These are phyloP conservation scores for Meira nashicola DNA, from an alignment of 1,284 basidiomycete genomes.

Conservation along the genomic window DNA sequence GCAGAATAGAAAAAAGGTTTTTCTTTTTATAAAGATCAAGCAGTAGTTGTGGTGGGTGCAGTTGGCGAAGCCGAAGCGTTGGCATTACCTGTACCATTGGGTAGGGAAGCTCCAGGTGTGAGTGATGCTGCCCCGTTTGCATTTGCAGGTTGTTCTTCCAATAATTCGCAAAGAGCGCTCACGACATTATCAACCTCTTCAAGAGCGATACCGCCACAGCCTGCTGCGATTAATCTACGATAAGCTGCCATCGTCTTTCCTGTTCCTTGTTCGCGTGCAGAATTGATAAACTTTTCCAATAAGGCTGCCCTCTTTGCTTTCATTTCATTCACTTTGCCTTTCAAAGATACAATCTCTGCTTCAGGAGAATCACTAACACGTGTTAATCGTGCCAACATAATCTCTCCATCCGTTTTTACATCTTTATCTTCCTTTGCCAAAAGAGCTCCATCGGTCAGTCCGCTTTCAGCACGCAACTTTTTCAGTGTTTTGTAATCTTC, in stretches of 20 bases:
- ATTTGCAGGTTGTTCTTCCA: constrained; percentile 27
- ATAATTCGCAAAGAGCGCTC: constrained; percentile 43
- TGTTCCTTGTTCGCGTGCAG: constrained; percentile 40
- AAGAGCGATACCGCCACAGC: constrained; percentile 46
- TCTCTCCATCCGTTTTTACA: constrained; percentile 11
- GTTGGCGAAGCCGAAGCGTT: not conserved
- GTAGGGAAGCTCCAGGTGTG: too few species aligned
- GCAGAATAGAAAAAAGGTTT: too few species aligned
- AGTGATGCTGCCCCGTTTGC: not conserved
- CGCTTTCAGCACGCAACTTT: constrained; percentile 27
- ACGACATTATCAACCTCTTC: constrained; percentile 51
- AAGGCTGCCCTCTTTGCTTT: constrained; percentile 23
- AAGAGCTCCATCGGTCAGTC: constrained; percentile 21
- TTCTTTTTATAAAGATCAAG: too few species aligned
- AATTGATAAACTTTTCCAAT: constrained; percentile 27
- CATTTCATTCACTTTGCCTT: constrained; percentile 20
- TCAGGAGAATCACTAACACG: constrained; percentile 15
- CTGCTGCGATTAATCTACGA: constrained; percentile 48
- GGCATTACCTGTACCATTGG: too few species aligned
- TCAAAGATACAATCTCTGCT: constrained; percentile 26
- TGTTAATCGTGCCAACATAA: constrained; percentile 17
- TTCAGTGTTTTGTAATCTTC: constrained; percentile 29
- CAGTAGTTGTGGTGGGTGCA: not conserved
- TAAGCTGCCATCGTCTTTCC: constrained; percentile 48
- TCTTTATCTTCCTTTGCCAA: constrained; percentile 2